Base-by-base conservation (phyloP, 495 filamentous ascomycete genomes). In the Xylaria palmicola region DNA sequence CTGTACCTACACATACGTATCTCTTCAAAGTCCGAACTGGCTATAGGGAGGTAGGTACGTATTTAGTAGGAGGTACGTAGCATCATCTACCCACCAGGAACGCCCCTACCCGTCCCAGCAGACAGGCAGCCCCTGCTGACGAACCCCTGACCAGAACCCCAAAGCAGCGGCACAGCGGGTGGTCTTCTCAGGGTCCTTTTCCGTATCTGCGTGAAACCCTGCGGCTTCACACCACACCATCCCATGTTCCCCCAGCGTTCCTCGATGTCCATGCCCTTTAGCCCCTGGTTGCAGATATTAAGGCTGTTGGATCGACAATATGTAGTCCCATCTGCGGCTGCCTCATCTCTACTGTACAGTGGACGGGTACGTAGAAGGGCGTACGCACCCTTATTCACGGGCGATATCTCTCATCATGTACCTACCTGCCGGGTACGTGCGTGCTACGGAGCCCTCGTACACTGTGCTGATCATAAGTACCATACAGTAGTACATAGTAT, bases 271-370 rank as follows among this genome's bases (percentile, higher is more conserved):
- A 30, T 53, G 51, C 19, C 39, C 20, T 40, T 15, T 40, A 13
- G 13, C 41, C 44, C 55, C 40, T 48, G 32, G 55, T 43, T 58
- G 55, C 55, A 58, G 55, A 58, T 58, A 49, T 58, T 58, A 43
- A 47, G 55, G 55, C 55, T 58, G 55, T 49, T 47, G 55, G 55
- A 58, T 58, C 55, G 43, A 47, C 55, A 57, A 13, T 34, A n/a
- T 26, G 17, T 58, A 6, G 22, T 29, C 7, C 41, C 55, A 58
- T 49, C 44, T 57, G 43, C 41, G 24, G 30, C 55, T 43, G 55
- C 55, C 55, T 58, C 44, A 24, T 44, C 55, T 27, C 41, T 49
- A 37, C n/a, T n/a, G n/a, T n/a, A n/a, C n/a, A n/a, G n/a, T n/a
- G n/a, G n/a, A n/a, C n/a, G n/a, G n/a, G n/a, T n/a, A n/a, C n/a